Percentiles rank a stretch among this genome's conserved stretches.
These are phyloP conservation scores for Colletotrichum abscissum DNA, from an alignment of 2,329 filamentous ascomycete species.

Conservation along the genomic window DNA sequence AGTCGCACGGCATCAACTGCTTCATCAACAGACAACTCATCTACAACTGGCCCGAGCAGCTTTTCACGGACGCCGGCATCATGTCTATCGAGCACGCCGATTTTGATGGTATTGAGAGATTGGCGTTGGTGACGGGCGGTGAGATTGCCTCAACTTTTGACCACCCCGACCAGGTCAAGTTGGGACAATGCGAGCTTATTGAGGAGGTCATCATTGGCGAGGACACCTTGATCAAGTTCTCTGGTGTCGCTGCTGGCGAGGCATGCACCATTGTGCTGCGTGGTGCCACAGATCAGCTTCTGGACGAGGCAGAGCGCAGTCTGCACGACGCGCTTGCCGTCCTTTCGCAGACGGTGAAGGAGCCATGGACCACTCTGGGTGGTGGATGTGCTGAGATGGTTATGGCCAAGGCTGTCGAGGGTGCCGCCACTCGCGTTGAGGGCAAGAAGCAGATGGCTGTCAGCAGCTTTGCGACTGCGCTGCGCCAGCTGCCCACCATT, in stretches of 20 bases:
- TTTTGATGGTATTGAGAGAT: slow-evolving; percentile 95
- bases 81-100: slow-evolving; percentile 99
- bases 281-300: slow-evolving; percentile 94
- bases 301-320: slow-evolving; percentile 96
- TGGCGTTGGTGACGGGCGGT: slow-evolving; percentile 94
- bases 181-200: slow-evolving; percentile 93
- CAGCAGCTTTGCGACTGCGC: slow-evolving; percentile 86
- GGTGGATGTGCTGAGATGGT: slow-evolving; percentile 98
- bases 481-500: slow-evolving; percentile 95
- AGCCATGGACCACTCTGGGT: slow-evolving; percentile 92
- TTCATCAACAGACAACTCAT: slow-evolving; percentile 99
- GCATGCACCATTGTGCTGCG: slow-evolving; percentile 97
- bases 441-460: slow-evolving; percentile 98
- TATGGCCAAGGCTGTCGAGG: slow-evolving; percentile 98
- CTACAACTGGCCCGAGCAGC: slow-evolving; percentile 99
- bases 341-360: slow-evolving; percentile 94
- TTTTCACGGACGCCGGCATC: slow-evolving; percentile 97
- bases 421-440: slow-evolving; percentile 90
- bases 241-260: slow-evolving; percentile 90
- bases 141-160: slow-evolving; percentile 99
- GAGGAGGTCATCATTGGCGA: slow-evolving; percentile 99
- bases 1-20: slow-evolving; percentile 98
- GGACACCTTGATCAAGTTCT: slow-evolving; percentile 97
- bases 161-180: slow-evolving; percentile 95
- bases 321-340: slow-evolving; percentile 96